phyloP scores from a whole-genome alignment of 129 eudicot species.

The Flaveria sonorensis region DNA sequence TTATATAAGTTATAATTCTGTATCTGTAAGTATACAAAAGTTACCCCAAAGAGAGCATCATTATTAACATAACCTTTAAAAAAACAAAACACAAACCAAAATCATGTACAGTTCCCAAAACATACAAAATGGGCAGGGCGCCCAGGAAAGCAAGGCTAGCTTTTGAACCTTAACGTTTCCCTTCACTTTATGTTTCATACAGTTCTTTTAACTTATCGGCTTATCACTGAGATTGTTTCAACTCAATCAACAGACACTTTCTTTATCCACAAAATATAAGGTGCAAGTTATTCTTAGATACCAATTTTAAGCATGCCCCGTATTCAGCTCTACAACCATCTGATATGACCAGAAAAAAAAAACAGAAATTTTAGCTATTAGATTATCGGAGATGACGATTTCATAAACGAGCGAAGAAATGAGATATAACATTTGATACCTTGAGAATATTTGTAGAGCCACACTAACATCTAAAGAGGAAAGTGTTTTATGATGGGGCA shows the following conservation, averaged over 20 bases:
- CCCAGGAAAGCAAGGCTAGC: conserved; percentile 35
- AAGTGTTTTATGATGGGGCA: conserved; percentile 39
- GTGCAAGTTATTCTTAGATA: conserved; percentile 40
- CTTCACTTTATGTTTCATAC: conserved; percentile 37
- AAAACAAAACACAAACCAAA: not conserved
- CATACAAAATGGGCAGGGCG: conserved; percentile 42
- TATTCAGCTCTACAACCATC: conserved; percentile 40
- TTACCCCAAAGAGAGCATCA: conserved; percentile 14
- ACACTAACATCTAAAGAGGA: conserved; percentile 37
- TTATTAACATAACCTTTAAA: conserved; percentile 29
- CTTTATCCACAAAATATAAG: conserved; percentile 44
- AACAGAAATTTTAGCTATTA: not conserved
- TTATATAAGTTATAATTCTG: conserved; percentile 16
- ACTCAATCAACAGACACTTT: conserved; percentile 40
- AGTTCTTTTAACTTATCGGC: conserved; percentile 28
- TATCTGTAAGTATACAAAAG: conserved; percentile 14
- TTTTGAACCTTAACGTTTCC: conserved; percentile 30
- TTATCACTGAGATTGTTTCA: conserved; percentile 38
- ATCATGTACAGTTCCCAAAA: conserved; percentile 42
- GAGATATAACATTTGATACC: conserved; percentile 21
- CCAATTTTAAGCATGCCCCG: conserved; percentile 42
- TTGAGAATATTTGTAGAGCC: conserved; percentile 37
- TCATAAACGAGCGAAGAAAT: not conserved
- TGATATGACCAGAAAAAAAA: conserved; percentile 17
- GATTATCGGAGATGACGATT: not conserved